Percentiles rank a stretch among this genome's conserved stretches.
These are phyloP conservation scores for Leccinum subgranulosum DNA, from an alignment of 768 basidiomycete species.

Conservation along the genomic window DNA sequence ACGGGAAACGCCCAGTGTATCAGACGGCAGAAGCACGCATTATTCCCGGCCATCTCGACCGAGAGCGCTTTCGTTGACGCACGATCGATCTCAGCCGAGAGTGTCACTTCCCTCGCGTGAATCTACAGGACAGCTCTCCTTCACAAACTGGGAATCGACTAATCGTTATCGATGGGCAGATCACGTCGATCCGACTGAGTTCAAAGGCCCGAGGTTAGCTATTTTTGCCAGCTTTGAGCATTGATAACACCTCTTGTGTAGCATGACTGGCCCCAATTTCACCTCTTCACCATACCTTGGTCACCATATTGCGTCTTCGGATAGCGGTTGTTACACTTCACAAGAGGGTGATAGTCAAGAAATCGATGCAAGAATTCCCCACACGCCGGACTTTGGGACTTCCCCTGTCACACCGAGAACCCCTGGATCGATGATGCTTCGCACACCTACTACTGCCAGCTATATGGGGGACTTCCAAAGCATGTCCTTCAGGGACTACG, in stretches of 20 bases:
- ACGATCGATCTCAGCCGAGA: conserved; percentile 19
- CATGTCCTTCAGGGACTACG: conserved; percentile 23
- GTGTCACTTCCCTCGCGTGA: conserved; percentile 22
- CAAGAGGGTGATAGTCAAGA: conserved; percentile 34
- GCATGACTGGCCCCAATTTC: conserved; percentile 9
- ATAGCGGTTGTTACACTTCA: conserved; percentile 13
- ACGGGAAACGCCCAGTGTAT: conserved; percentile 1
- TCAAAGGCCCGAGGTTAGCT: conserved; percentile 15
- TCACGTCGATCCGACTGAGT: conserved; percentile 11
- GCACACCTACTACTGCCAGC: conserved; percentile 44
- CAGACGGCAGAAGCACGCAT: conserved; percentile 1
- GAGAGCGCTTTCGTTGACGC: conserved; percentile 30
- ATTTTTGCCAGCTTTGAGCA: neutral
- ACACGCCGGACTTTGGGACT: conserved; percentile 44
- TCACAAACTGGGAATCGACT: conserved; percentile 25
- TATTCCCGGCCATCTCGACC: conserved; percentile 19
- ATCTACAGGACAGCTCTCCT: conserved; percentile 28
- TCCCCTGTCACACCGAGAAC: conserved; percentile 53
- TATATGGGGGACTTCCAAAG: conserved; percentile 34
- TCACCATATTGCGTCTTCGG: conserved; percentile 14
- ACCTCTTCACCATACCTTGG: conserved; percentile 13
- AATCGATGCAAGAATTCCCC: conserved; percentile 34
- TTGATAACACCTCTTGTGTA: conserved; percentile 10
- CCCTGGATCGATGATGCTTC: conserved; percentile 45
- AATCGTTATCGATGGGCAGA: conserved; percentile 22